phyloP scores from a whole-genome alignment of 768 basidiomycete species.

The Hortiboletus flavorubellus region DNA sequence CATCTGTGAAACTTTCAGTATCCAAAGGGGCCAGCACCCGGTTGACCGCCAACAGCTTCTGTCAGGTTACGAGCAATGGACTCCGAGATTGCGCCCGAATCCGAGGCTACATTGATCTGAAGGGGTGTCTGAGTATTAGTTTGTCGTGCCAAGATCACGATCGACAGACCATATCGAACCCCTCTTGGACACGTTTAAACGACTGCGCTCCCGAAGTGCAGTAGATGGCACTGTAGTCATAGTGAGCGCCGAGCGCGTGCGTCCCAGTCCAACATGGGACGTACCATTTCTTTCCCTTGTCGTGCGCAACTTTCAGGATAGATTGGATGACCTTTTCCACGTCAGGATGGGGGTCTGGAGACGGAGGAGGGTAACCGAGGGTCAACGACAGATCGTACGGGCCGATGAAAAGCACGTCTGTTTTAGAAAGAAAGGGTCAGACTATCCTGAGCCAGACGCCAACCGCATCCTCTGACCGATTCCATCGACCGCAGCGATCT shows the following conservation, averaged over 20 bases:
- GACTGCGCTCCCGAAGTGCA: slow-evolving; percentile 46
- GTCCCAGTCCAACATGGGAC: slow-evolving; percentile 1
- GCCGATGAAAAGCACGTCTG: slow-evolving; percentile 59
- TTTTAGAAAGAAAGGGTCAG: not conserved
- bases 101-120: slow-evolving; percentile 50
- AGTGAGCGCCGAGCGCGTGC: not conserved
- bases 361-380: slow-evolving; percentile 56
- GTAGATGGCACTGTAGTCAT: slow-evolving; percentile 41
- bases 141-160: not conserved
- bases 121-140: not conserved
- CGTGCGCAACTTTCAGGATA: slow-evolving; percentile 48
- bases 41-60: slow-evolving; percentile 20
- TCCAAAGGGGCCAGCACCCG: slow-evolving; percentile 3
- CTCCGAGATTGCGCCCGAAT: slow-evolving; percentile 44
- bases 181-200: slow-evolving; percentile 42
- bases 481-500: slow-evolving; percentile 59
- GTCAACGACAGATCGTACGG: slow-evolving; percentile 67
- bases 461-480: slow-evolving; percentile 42
- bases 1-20: not conserved
- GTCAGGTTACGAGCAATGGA: slow-evolving; percentile 21
- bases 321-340: slow-evolving; percentile 58
- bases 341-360: slow-evolving; percentile 62
- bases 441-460: too few species aligned
- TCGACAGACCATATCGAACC: slow-evolving; percentile 48
- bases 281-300: slow-evolving; percentile 63